These are phyloP conservation scores for Heliophila coronopifolia DNA, from an alignment of 441 rosid genomes.

Conservation along the genomic window DNA sequence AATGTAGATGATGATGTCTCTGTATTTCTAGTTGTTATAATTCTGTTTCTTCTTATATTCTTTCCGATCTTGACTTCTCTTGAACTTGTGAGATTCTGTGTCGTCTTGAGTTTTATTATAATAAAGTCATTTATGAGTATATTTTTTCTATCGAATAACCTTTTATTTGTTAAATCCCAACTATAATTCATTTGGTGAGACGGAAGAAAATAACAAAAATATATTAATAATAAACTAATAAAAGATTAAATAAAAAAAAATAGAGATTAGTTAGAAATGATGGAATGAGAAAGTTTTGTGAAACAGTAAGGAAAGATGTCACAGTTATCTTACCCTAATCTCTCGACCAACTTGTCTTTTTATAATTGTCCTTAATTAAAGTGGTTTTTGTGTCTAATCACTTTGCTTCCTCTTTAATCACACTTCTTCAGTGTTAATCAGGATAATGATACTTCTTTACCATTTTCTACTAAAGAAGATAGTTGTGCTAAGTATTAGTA, in stretches of 20 bases:
- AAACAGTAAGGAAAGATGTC: slow-evolving; percentile 26
- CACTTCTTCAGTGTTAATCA: slow-evolving; percentile 5
- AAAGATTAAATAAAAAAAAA: not conserved
- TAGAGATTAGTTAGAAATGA: not conserved
- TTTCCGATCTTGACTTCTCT: not conserved
- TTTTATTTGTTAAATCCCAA: not conserved
- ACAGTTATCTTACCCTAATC: slow-evolving; percentile 15
- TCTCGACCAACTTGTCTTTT: slow-evolving; percentile 23
- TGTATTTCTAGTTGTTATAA: no score
- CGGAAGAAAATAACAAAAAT: not conserved
- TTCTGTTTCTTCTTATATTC: slow-evolving; percentile 15
- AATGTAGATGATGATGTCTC: slow-evolving; percentile 28
- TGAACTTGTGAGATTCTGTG: slow-evolving; percentile 20
- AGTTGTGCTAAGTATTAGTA: not conserved
- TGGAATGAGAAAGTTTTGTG: slow-evolving; percentile 2
- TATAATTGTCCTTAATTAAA: slow-evolving; percentile 17
- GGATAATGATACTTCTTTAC: not conserved
- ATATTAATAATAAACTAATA: not conserved
- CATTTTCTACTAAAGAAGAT: not conserved
- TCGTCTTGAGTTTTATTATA: slow-evolving; percentile 18
- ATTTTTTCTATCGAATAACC: not conserved
- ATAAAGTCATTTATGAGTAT: no score
- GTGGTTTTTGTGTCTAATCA: slow-evolving; percentile 26
- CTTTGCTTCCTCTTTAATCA: slow-evolving; percentile 29
- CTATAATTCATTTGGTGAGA: not conserved